Percentiles rank a stretch among this genome's conserved stretches.
phyloP scores from a whole-genome alignment of 2,329 filamentous ascomycete genomes.

The Cordyceps militaris region DNA sequence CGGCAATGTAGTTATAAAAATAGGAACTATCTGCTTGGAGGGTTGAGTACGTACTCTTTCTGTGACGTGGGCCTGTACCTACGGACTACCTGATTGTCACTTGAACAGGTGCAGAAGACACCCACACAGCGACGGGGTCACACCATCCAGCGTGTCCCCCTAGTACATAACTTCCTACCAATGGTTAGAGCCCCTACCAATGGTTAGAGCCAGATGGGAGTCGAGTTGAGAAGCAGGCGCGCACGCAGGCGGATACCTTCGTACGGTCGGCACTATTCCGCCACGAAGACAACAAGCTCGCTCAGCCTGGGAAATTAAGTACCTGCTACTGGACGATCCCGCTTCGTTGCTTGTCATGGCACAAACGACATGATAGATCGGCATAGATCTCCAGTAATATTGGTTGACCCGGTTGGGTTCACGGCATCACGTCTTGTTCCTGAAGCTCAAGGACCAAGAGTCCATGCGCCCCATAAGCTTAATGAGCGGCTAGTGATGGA shows the following conservation, averaged over 20 bases:
- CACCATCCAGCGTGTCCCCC: too few relatives aligned
- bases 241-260: slow-evolving; percentile 5
- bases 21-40: not conserved
- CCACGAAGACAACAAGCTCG: too few relatives aligned
- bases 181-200: not conserved
- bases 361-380: not conserved
- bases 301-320: slow-evolving; percentile 7
- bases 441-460: not conserved
- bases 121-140: too few relatives aligned
- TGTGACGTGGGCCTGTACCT: too few relatives aligned
- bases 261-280: slow-evolving; percentile 4
- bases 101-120: too few relatives aligned
- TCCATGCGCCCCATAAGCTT: not conserved
- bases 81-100: too few relatives aligned
- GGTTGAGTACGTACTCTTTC: too few relatives aligned
- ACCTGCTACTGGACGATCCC: not conserved
- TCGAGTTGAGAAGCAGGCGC: not conserved
- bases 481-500: too few relatives aligned
- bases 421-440: too few relatives aligned
- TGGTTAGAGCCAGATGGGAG: not conserved
- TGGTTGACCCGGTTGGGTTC: too few relatives aligned
- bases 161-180: too few relatives aligned
- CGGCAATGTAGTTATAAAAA: not conserved
- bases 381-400: too few relatives aligned
- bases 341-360: not conserved